phyloP scores from a whole-genome alignment of 2,329 filamentous ascomycete species.

The Paramyrothecium sp. region DNA sequence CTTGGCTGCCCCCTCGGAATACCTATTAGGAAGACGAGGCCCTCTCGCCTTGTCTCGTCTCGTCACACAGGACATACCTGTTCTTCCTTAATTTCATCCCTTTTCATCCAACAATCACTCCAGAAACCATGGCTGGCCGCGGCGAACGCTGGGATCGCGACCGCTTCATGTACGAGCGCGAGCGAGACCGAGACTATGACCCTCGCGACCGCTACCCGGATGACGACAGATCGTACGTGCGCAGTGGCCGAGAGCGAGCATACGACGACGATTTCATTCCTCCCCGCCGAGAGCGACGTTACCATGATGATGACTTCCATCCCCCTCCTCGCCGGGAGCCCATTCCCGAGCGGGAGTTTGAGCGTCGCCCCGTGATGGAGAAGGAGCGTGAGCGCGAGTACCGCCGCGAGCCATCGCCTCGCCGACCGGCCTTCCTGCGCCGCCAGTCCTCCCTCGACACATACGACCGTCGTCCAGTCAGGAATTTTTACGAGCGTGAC shows the following conservation, averaged over 20 bases:
- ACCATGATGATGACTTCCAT: constrained; percentile 54
- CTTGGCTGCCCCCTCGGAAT: too few species aligned
- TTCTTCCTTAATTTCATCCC: background rate
- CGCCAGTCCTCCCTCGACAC: constrained; percentile 89
- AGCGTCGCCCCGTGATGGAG: constrained; percentile 55
- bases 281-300: constrained; percentile 46
- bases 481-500: constrained; percentile 45
- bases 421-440: constrained; percentile 67
- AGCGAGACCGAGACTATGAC: constrained; percentile 29
- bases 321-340: constrained; percentile 29
- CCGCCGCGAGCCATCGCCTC: constrained; percentile 46
- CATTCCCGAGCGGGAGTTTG: constrained; percentile 38
- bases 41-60: too few species aligned
- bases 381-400: constrained; percentile 53
- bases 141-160: constrained; percentile 53
- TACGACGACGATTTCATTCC: constrained; percentile 46
- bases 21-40: too few species aligned
- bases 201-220: constrained; percentile 45
- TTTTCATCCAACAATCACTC: constrained; percentile 4
- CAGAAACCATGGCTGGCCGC: constrained; percentile 10
- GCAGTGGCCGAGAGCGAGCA: constrained; percentile 33
- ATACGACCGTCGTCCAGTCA: constrained; percentile 72
- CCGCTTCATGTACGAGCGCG: constrained; percentile 41
- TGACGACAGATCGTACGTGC: constrained; percentile 48
- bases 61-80: too few species aligned